Conservation (phyloP, 768 basidiomycete species). For the Hypsizygus marmoreus region DNA sequence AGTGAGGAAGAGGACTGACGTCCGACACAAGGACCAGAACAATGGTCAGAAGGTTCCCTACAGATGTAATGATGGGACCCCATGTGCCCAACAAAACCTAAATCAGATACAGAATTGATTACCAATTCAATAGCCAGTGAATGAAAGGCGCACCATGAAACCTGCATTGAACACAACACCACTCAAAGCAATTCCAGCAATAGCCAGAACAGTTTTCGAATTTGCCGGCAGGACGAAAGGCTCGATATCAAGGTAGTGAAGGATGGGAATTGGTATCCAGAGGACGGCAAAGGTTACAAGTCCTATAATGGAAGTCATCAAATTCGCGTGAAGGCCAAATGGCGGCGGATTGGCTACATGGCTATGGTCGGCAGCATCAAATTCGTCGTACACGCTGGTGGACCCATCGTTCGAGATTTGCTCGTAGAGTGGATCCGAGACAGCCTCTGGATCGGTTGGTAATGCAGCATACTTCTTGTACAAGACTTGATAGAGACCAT, state of each 20-base stretch:
- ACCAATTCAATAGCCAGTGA: slow-evolving; percentile 1
- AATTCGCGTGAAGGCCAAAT: slow-evolving; percentile 83
- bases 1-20: slow-evolving; percentile 32
- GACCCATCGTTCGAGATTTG: slow-evolving; percentile 39
- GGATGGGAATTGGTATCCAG: slow-evolving; percentile 78
- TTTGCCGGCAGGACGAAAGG: slow-evolving; percentile 65
- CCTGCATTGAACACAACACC: slow-evolving; percentile 86
- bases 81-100: slow-evolving; percentile 82
- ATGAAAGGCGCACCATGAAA: slow-evolving; percentile 63
- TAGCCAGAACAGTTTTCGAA: slow-evolving; percentile 43
- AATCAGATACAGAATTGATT: slow-evolving; percentile 10
- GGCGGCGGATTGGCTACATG: slow-evolving; percentile 60
- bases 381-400: slow-evolving; percentile 10
- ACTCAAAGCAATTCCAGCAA: slow-evolving; percentile 66
- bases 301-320: slow-evolving; percentile 81
- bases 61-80: slow-evolving; percentile 87
- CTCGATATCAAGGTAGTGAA: slow-evolving; percentile 69
- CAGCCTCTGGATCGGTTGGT: slow-evolving; percentile 60
- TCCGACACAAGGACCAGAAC: slow-evolving; percentile 86
- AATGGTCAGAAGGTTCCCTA: slow-evolving; percentile 93
- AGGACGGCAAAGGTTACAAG: slow-evolving; percentile 69
- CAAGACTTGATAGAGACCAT: slow-evolving; percentile 80
- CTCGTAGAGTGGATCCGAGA: slow-evolving; percentile 44
- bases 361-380: slow-evolving; percentile 11
- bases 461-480: slow-evolving; percentile 82